phyloP scores from a whole-genome alignment of 2,329 filamentous ascomycete genomes.

The Fusarium verrucosum region DNA sequence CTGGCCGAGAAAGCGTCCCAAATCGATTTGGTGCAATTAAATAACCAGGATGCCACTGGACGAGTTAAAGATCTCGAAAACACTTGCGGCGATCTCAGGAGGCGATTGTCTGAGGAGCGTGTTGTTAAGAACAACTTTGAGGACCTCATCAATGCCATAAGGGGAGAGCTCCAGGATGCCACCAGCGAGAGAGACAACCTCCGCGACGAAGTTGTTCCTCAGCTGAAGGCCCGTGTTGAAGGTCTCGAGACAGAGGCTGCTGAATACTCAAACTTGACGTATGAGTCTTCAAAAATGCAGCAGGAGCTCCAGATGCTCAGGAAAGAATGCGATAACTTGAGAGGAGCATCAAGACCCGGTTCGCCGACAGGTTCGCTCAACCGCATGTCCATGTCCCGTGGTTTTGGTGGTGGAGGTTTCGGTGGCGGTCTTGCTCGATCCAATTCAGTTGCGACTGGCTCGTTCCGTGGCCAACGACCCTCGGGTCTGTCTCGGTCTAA shows the following conservation, averaged over 20 bases:
- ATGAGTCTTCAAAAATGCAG: conserved; percentile 85
- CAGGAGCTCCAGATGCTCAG: conserved; percentile 81
- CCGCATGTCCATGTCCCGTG: conserved; percentile 52
- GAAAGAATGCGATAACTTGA: conserved; percentile 70
- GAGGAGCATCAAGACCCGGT: conserved; percentile 50
- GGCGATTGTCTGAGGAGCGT: conserved; percentile 84
- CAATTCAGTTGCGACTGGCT: conserved; percentile 71
- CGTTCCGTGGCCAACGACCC: conserved; percentile 52
- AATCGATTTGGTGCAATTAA: conserved; percentile 63
- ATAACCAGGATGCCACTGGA: conserved; percentile 64
- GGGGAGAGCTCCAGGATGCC: conserved; percentile 81
- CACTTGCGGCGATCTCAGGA: conserved; percentile 82
- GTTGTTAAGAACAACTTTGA: conserved; percentile 93
- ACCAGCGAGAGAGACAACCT: conserved; percentile 92
- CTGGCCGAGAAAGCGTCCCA: conserved; percentile 81
- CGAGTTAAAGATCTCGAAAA: conserved; percentile 81
- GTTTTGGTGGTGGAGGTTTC: conserved; percentile 65
- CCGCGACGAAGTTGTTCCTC: conserved; percentile 85
- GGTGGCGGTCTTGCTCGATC: conserved; percentile 69
- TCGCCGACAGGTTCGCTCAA: conserved; percentile 38
- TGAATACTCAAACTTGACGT: conserved; percentile 76
- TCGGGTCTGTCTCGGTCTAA: conserved; percentile 67
- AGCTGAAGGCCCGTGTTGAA: conserved; percentile 78
- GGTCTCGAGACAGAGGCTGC: conserved; percentile 79
- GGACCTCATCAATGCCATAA: conserved; percentile 85